These are phyloP conservation scores for Buddleja alternifolia DNA, from an alignment of 257 asterid genomes.

Conservation along the genomic window DNA sequence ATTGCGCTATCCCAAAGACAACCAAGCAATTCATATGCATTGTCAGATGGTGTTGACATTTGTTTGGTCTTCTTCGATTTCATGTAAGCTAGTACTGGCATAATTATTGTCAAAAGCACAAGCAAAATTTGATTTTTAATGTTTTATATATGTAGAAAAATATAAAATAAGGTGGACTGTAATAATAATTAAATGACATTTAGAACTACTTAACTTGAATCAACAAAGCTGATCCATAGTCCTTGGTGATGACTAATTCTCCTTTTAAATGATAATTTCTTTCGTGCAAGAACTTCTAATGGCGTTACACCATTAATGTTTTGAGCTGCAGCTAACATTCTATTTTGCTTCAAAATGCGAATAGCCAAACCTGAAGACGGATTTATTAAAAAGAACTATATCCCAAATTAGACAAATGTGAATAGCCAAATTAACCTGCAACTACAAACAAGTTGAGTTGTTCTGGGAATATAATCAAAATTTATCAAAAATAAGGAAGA, in stretches of 20 bases:
- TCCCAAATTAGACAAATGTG: too few relatives aligned
- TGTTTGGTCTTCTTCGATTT: not conserved
- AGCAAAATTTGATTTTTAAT: too few relatives aligned
- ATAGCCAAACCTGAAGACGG: constrained; percentile 32
- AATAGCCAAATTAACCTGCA: too few relatives aligned
- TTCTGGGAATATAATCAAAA: too few relatives aligned
- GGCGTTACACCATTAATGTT: constrained; percentile 29
- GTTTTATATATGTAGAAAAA: too few relatives aligned
- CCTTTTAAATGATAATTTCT: constrained; percentile 26
- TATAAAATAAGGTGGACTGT: not conserved
- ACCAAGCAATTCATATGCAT: constrained; percentile 21
- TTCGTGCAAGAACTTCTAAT: constrained; percentile 38
- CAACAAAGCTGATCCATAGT: not conserved
- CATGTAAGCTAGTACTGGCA: constrained; percentile 15
- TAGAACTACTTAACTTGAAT: too few relatives aligned
- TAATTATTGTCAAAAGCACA: too few relatives aligned
- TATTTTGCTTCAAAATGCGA: not conserved
- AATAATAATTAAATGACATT: too few relatives aligned
- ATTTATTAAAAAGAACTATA: too few relatives aligned
- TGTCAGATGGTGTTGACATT: not conserved
- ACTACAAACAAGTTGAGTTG: too few relatives aligned
- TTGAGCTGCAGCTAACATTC: constrained; percentile 21
- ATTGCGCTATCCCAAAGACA: constrained; percentile 27
- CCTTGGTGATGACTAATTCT: not conserved
- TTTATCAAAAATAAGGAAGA: too few relatives aligned